phyloP scores from a whole-genome alignment of 208 protist species.

The Acanthamoeba castellanii region DNA sequence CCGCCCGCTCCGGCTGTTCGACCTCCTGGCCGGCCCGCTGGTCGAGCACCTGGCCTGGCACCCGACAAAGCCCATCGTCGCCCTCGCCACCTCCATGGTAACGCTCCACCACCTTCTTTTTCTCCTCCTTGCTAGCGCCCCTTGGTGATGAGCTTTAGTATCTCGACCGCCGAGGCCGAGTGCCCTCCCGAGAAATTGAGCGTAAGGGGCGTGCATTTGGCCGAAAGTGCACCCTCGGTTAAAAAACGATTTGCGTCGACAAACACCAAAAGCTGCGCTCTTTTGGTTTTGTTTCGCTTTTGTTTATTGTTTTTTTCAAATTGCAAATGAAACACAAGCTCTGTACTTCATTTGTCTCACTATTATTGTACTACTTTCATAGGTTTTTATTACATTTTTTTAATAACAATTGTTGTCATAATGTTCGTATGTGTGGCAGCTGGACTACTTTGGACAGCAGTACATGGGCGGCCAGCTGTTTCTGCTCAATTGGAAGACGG shows the following conservation, averaged over 20 bases:
- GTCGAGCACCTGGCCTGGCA: conserved; percentile 46
- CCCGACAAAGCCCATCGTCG: conserved; percentile 23
- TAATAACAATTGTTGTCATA: too few species aligned
- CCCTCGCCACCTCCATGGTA: conserved; percentile 56
- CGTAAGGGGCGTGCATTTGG: background rate
- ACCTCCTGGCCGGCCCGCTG: background rate
- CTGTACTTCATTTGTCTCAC: too few species aligned
- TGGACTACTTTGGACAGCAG: conserved; percentile 40
- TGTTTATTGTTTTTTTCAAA: too few species aligned
- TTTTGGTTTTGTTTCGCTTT: too few species aligned
- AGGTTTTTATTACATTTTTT: background rate
- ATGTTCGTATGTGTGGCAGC: background rate
- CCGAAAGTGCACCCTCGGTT: background rate
- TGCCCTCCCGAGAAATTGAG: background rate
- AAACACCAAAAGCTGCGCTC: background rate
- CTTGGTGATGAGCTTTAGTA: background rate
- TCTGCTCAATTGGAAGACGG: conserved; percentile 23
- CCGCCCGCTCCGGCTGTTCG: background rate
- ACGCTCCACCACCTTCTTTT: too few species aligned
- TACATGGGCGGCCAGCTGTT: conserved; percentile 53
- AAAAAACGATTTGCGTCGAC: background rate
- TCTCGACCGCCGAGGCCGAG: background rate
- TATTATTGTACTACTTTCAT: too few species aligned
- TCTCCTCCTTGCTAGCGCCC: background rate
- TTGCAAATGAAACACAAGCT: too few species aligned